phyloP scores from a whole-genome alignment of 1,139 yeast species.

The Tardiomyces blankii region DNA sequence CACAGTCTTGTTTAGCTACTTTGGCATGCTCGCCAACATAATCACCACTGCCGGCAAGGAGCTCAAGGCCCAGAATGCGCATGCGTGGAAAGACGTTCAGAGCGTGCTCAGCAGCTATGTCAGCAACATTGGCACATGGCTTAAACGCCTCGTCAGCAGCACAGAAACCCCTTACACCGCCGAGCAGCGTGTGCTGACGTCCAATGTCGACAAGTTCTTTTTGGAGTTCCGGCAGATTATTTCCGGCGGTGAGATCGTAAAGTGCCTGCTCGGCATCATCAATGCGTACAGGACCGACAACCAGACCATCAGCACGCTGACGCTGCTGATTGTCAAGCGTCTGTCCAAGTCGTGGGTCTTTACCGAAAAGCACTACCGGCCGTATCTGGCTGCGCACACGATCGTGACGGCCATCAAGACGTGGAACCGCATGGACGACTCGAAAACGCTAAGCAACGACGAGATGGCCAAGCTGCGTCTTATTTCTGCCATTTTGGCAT shows the following conservation, averaged over 20 bases:
- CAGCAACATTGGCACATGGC: constrained; percentile 14
- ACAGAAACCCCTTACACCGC: constrained; percentile 13
- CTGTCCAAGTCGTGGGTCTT: constrained; percentile 41
- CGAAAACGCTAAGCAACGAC: constrained; percentile 19
- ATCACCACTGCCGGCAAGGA: neutral
- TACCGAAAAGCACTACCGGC: constrained; percentile 30
- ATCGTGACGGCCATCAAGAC: constrained; percentile 43
- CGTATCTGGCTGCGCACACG: constrained; percentile 38
- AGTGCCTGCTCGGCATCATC: constrained; percentile 18
- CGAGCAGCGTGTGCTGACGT: constrained; percentile 14
- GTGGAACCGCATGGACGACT: constrained; percentile 17
- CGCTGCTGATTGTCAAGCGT: constrained; percentile 49
- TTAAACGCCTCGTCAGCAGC: constrained; percentile 13
- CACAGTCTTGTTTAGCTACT: neutral
- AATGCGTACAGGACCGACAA: constrained; percentile 17
- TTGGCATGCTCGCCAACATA: neutral
- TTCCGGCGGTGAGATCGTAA: constrained; percentile 18
- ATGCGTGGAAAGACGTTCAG: constrained; percentile 5
- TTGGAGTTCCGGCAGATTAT: constrained; percentile 14
- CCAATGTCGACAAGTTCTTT: constrained; percentile 14
- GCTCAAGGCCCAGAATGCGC: neutral
- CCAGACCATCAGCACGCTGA: constrained; percentile 41
- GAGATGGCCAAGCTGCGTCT: constrained; percentile 15
- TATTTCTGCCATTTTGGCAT: constrained; percentile 22
- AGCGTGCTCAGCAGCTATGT: constrained; percentile 11